A percentile compares a stretch with the other conserved stretches of the same genome.
phyloP scores from a whole-genome alignment of 108 stramenopile species.

The Skeletonema costatum region DNA sequence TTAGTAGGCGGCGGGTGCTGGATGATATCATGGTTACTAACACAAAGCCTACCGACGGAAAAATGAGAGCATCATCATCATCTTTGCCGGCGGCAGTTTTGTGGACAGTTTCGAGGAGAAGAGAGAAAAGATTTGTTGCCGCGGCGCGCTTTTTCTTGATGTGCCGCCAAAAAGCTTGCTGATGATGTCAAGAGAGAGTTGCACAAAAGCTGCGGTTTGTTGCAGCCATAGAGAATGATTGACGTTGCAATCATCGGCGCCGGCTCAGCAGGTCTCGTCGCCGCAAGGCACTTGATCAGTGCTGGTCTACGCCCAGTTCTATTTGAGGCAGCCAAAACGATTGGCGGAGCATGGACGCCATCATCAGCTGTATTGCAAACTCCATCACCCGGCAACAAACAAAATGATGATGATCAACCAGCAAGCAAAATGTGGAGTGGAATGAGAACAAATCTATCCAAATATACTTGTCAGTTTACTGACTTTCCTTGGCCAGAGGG shows the following conservation, averaged over 20 bases:
- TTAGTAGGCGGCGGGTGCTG: not conserved
- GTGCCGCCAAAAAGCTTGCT: too few species aligned
- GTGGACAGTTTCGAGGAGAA: too few species aligned
- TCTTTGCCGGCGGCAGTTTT: too few species aligned
- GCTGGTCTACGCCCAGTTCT: constrained; percentile 44
- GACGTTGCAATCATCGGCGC: constrained; percentile 54
- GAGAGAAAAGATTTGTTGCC: too few species aligned
- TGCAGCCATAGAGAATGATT: constrained; percentile 8
- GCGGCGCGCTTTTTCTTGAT: too few species aligned
- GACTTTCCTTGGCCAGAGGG: constrained; percentile 70
- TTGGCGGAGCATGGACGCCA: constrained; percentile 49
- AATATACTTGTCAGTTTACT: constrained; percentile 68
- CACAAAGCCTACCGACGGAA: too few species aligned
- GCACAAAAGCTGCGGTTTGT: not conserved
- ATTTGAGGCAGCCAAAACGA: constrained; percentile 46
- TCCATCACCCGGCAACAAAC: not conserved
- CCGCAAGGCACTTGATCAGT: constrained; percentile 39
- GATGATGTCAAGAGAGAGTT: not conserved
- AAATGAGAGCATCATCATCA: too few species aligned
- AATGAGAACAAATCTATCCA: constrained; percentile 69
- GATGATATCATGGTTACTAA: not conserved
- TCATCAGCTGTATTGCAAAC: constrained; percentile 12
- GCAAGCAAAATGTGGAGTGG: constrained; percentile 67
- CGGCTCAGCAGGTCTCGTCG: constrained; percentile 41
- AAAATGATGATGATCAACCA: constrained; percentile 19